Conservation (phyloP, 2,329 filamentous ascomycete species). For the Tolypocladium endophyticum region DNA sequence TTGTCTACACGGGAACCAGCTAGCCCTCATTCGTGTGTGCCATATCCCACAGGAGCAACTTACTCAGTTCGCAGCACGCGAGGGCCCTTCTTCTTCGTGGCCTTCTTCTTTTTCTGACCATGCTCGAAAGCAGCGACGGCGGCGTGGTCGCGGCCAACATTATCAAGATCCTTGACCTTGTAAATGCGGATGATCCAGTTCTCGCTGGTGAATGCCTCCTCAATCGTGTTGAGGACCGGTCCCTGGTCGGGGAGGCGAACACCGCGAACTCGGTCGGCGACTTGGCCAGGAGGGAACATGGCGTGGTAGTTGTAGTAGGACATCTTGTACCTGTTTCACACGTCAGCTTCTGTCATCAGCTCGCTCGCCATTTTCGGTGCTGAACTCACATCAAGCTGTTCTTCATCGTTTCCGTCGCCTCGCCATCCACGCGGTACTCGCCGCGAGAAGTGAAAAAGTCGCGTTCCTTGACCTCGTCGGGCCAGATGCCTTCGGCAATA, state of each 20-base stretch:
- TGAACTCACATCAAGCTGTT: conserved; percentile 90
- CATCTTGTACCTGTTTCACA: conserved; percentile 84
- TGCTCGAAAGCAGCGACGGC: conserved; percentile 59
- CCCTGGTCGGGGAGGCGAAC: conserved; percentile 71
- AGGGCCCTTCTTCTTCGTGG: conserved; percentile 59
- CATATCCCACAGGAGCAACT: conserved; percentile 7
- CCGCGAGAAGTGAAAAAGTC: conserved; percentile 90
- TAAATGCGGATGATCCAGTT: conserved; percentile 99
- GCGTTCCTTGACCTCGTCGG: conserved; percentile 95
- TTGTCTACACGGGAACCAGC: background rate
- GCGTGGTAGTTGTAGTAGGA: conserved; percentile 96
- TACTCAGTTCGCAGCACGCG: conserved; percentile 65
- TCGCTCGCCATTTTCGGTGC: background rate
- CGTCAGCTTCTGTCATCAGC: conserved; percentile 12
- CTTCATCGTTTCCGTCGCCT: conserved; percentile 93
- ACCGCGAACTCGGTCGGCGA: conserved; percentile 78
- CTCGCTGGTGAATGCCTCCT: conserved; percentile 97
- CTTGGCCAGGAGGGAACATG: conserved; percentile 87
- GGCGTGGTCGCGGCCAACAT: conserved; percentile 80
- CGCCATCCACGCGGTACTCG: conserved; percentile 90
- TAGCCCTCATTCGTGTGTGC: conserved; percentile 7
- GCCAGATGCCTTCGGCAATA: conserved; percentile 98
- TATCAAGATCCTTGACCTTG: conserved; percentile 99
- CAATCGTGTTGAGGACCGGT: conserved; percentile 76
- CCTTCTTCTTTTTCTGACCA: conserved; percentile 77